These are phyloP conservation scores for Coemansia asiatica DNA, from an alignment of 192 early-diverging fungal genomes.

Conservation along the genomic window DNA sequence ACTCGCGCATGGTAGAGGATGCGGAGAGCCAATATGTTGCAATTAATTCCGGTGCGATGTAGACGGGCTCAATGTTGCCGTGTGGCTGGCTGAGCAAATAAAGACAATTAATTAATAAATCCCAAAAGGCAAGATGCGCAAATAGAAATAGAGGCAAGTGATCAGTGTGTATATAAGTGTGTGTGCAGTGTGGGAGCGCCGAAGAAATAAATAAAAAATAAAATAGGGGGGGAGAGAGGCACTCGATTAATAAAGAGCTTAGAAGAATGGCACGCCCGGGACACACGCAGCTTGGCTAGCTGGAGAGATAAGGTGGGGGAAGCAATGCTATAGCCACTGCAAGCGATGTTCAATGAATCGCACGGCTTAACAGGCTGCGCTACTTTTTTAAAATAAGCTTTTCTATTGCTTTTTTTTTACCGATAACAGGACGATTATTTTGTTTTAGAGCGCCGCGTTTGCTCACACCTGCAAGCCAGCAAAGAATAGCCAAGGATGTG, in stretches of 20 bases:
- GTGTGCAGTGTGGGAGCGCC: neutral
- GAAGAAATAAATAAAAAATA: neutral
- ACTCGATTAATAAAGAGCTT: conserved; percentile 2
- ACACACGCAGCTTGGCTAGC: neutral
- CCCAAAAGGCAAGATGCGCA: neutral
- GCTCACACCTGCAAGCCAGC: neutral
- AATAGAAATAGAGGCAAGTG: neutral
- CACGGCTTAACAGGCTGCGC: neutral
- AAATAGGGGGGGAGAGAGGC: neutral
- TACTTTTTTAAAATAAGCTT: neutral
- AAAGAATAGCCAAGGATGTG: neutral
- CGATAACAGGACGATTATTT: neutral
- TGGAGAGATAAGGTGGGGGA: neutral
- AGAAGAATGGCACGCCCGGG: neutral
- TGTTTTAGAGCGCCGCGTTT: neutral
- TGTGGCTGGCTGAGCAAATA: conserved; percentile 12
- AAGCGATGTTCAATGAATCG: neutral
- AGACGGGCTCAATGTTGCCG: neutral
- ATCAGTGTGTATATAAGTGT: too few relatives aligned
- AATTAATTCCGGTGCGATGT: neutral
- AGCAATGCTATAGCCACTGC: neutral
- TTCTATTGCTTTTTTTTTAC: neutral
- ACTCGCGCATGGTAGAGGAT: conserved; percentile 68
- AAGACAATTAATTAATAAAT: conserved; percentile 16
- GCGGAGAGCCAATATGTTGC: neutral